Percentiles rank a stretch among this genome's conserved stretches.
Conservation (phyloP, 2,329 filamentous ascomycete genomes). For the Dryadomyces quercus-mongolicae region DNA sequence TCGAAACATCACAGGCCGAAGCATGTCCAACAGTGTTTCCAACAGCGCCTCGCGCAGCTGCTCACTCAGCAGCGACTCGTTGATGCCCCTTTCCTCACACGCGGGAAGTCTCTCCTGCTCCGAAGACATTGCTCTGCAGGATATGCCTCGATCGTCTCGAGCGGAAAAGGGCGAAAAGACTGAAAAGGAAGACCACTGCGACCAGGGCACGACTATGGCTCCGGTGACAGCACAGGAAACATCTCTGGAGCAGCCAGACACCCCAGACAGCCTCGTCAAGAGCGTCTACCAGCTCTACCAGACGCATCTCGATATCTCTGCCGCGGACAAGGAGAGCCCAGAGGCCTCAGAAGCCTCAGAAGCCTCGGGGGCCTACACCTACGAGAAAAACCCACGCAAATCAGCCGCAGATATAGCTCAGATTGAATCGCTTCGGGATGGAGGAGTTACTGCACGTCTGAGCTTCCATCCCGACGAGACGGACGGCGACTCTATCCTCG, state of each 20-base stretch:
- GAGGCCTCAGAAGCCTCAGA: no score
- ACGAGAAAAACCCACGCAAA: no score
- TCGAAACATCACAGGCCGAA: slow-evolving; percentile 22
- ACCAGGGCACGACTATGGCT: not conserved
- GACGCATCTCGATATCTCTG: slow-evolving; percentile 3
- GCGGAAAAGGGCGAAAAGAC: no score
- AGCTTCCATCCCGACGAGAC: not conserved
- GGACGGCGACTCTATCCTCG: no score
- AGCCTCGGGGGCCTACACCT: no score
- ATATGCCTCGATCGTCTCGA: not conserved
- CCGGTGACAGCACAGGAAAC: not conserved
- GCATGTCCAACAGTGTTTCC: slow-evolving; percentile 4
- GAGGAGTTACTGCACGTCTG: slow-evolving; percentile 3
- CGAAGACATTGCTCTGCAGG: not conserved
- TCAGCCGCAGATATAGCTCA: no score
- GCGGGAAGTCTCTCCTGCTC: no score
- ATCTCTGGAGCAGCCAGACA: slow-evolving; percentile 5
- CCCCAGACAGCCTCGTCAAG: slow-evolving; percentile 19
- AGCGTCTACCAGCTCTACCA: slow-evolving; percentile 21
- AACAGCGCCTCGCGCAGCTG: not conserved
- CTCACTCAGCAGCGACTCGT: not conserved
- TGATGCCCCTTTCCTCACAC: not conserved
- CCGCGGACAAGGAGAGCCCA: no score
- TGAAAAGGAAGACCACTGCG: no score
- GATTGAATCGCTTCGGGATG: not conserved